phyloP scores from a whole-genome alignment of 345 rosid species.

The Schrenkiella parvula region DNA sequence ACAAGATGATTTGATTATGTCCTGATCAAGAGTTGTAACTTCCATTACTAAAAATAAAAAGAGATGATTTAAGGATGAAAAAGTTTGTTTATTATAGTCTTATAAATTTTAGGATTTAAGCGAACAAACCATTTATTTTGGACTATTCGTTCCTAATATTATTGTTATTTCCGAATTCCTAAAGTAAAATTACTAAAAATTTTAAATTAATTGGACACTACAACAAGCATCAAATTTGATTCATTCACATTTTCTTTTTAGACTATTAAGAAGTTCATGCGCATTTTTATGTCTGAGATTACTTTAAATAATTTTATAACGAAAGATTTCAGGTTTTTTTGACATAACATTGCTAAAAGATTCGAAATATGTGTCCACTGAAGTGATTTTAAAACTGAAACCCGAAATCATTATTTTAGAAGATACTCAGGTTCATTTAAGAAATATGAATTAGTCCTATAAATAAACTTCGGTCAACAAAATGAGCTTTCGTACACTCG shows the following conservation, averaged over 20 bases:
- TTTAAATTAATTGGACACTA: too few species aligned
- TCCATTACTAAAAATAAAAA: constrained; percentile 20
- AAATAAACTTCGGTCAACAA: background rate
- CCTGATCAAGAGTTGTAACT: constrained; percentile 6
- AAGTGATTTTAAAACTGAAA: background rate
- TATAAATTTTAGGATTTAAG: background rate
- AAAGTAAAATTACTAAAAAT: background rate
- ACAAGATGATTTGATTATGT: constrained; percentile 4
- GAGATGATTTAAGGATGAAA: background rate
- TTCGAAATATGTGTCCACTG: background rate
- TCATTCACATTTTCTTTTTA: background rate
- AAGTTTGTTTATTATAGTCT: background rate
- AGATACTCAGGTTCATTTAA: background rate
- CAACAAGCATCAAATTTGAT: too few species aligned
- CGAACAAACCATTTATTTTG: background rate
- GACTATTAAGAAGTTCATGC: background rate
- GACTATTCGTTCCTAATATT: background rate
- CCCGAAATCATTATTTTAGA: background rate
- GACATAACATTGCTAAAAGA: background rate
- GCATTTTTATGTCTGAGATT: background rate
- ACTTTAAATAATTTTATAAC: background rate
- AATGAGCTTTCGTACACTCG: background rate
- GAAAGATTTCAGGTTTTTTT: background rate
- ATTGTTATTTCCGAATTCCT: background rate
- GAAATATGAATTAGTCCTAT: background rate